Evolutionary conservation across 2,329 filamentous ascomycete genomes (phyloP).

Genomic region (Ceratocystis alfenasii): DNA sequence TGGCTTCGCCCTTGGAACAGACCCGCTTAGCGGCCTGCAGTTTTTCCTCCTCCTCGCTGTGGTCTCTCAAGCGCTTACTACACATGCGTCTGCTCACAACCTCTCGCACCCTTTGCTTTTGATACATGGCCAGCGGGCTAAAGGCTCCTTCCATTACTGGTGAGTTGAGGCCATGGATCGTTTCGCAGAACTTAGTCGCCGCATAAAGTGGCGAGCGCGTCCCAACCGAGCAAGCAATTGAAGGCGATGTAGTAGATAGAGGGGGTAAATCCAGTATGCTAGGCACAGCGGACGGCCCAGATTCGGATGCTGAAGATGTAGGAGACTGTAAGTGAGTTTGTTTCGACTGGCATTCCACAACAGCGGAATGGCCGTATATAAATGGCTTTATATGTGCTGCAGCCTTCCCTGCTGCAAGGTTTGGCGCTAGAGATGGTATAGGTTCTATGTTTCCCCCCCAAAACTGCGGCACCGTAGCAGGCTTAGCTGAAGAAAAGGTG

Average conservation of each 20-base stretch:
- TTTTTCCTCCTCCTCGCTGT: neutral
- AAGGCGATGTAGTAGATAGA: neutral
- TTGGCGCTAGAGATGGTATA: neutral
- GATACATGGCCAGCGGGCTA: neutral
- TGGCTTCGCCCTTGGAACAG: neutral
- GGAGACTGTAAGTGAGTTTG: neutral
- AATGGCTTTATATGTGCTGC: neutral
- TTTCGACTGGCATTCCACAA: neutral
- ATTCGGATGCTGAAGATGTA: neutral
- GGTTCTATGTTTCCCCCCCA: neutral
- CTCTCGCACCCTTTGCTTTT: neutral
- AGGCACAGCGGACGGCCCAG: neutral
- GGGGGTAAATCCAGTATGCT: neutral
- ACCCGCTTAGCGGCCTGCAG: neutral
- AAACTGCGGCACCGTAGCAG: constrained; percentile 1
- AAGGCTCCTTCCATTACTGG: neutral
- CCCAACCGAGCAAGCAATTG: no score
- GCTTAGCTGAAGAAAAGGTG: neutral
- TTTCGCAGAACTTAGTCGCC: neutral
- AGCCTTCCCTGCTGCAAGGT: neutral
- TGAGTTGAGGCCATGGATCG: neutral
- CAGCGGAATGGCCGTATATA: neutral
- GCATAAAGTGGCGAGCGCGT: neutral
- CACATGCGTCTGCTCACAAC: neutral
- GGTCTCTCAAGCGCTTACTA: neutral